A percentile compares a stretch with the other conserved stretches of the same genome.
phyloP scores from a whole-genome alignment of 768 basidiomycete genomes.

The Hericium rajendrae region DNA sequence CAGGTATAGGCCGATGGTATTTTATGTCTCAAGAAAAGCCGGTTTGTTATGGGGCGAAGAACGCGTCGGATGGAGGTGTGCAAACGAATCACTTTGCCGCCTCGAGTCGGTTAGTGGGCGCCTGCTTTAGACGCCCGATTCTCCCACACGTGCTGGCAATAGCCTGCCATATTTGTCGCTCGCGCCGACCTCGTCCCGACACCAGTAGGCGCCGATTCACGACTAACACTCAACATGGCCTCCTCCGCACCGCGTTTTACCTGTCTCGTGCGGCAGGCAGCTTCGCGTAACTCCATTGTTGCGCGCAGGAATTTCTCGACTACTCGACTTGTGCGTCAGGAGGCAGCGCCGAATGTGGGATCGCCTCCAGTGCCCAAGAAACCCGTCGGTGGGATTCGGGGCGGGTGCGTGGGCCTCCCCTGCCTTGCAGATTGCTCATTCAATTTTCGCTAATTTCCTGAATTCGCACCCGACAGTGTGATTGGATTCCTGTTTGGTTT shows the following conservation, averaged over 20 bases:
- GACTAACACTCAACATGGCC: constrained; percentile 23
- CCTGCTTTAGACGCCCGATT: too few species aligned
- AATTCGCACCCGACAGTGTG: constrained; percentile 35
- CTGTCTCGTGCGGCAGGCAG: constrained; percentile 1
- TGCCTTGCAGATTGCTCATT: neutral
- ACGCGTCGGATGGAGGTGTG: too few species aligned
- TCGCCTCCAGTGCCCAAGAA: constrained; percentile 50
- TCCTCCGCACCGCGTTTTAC: constrained; percentile 13
- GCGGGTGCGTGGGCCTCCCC: constrained; percentile 24
- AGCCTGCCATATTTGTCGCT: too few species aligned
- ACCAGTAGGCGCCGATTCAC: neutral
- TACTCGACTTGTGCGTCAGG: constrained; percentile 33
- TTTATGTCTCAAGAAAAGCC: too few species aligned
- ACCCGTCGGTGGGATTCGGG: constrained; percentile 54
- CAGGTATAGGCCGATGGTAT: neutral
- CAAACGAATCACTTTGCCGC: too few species aligned
- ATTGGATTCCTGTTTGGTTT: constrained; percentile 86
- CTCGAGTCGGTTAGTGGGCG: too few species aligned
- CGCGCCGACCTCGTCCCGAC: too few species aligned
- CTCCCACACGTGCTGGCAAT: too few species aligned
- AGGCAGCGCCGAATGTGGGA: constrained; percentile 37
- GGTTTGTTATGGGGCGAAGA: too few species aligned
- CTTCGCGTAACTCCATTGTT: neutral
- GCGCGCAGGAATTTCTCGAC: constrained; percentile 33
- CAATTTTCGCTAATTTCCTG: neutral